phyloP scores from a whole-genome alignment of 768 basidiomycete genomes.

The Dictyophora rubrovolvata region DNA sequence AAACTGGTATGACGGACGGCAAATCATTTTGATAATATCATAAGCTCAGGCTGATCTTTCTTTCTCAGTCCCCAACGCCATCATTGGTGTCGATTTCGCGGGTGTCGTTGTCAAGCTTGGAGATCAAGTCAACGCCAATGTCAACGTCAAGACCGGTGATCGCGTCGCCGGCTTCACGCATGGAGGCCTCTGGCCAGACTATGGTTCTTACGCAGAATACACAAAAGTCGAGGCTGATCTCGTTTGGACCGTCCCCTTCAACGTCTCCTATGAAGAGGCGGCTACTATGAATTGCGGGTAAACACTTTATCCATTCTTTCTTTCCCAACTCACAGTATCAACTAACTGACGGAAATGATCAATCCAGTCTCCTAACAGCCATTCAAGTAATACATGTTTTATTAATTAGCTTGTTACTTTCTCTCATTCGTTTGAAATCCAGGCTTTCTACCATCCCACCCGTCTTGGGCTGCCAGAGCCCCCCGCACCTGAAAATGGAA shows the following conservation, averaged over 20 bases:
- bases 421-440: too few species aligned
- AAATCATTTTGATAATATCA: background rate
- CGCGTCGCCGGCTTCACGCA: background rate
- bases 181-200: background rate
- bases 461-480: slow-evolving; percentile 1
- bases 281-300: slow-evolving; percentile 1
- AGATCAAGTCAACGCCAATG: background rate
- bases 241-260: background rate
- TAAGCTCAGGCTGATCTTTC: background rate
- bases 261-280: background rate
- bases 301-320: background rate
- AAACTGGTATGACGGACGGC: background rate
- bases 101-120: slow-evolving; percentile 2
- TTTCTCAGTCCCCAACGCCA: background rate
- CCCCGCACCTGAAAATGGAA: background rate
- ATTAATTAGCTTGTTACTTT: too few species aligned
- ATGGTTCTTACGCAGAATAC: slow-evolving; percentile 2
- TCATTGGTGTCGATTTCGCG: background rate
- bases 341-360: too few species aligned
- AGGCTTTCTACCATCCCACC: slow-evolving; percentile 4
- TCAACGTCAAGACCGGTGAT: background rate
- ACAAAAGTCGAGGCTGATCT: slow-evolving; percentile 3
- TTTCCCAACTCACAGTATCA: too few species aligned
- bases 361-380: background rate
- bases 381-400: background rate